phyloP scores from a whole-genome alignment of 2,329 filamentous ascomycete species.

The Fusarium nanum region DNA sequence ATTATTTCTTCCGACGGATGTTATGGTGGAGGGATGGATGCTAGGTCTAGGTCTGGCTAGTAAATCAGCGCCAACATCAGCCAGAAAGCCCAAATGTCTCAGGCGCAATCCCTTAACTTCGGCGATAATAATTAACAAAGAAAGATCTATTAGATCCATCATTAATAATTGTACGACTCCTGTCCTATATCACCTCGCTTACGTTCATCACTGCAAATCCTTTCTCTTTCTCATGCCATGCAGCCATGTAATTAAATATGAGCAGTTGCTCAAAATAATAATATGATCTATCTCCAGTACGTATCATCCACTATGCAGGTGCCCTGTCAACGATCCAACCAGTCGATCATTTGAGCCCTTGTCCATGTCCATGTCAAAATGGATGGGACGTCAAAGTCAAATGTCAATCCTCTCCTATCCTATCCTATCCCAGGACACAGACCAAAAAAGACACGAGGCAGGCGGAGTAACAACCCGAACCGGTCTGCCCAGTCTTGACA shows the following conservation, averaged over 20 bases:
- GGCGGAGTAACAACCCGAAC: slow-evolving; percentile 41
- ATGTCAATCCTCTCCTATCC: background rate
- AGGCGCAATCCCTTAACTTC: slow-evolving; percentile 10
- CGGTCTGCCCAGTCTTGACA: slow-evolving; percentile 33
- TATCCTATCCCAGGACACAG: slow-evolving; percentile 8
- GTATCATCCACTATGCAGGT: background rate
- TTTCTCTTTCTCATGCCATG: slow-evolving; percentile 4
- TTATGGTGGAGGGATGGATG: background rate
- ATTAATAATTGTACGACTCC: background rate
- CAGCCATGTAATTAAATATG: slow-evolving; percentile 5
- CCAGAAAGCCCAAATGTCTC: slow-evolving; percentile 21
- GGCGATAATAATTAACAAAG: background rate
- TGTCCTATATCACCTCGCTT: slow-evolving; percentile 3
- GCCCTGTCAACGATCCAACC: slow-evolving; percentile 23
- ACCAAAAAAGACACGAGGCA: slow-evolving; percentile 33
- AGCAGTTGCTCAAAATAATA: background rate
- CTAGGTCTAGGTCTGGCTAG: slow-evolving; percentile 16
- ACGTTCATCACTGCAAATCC: background rate
- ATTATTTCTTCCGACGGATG: background rate
- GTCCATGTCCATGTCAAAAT: slow-evolving; percentile 22
- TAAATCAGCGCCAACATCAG: slow-evolving; percentile 5
- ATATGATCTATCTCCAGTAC: slow-evolving; percentile 8
- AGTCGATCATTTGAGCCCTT: slow-evolving; percentile 33
- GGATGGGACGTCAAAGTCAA: background rate
- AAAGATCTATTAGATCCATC: background rate